Base-by-base conservation (phyloP, 495 filamentous ascomycete genomes). In the Aspergillus avenaceus region DNA sequence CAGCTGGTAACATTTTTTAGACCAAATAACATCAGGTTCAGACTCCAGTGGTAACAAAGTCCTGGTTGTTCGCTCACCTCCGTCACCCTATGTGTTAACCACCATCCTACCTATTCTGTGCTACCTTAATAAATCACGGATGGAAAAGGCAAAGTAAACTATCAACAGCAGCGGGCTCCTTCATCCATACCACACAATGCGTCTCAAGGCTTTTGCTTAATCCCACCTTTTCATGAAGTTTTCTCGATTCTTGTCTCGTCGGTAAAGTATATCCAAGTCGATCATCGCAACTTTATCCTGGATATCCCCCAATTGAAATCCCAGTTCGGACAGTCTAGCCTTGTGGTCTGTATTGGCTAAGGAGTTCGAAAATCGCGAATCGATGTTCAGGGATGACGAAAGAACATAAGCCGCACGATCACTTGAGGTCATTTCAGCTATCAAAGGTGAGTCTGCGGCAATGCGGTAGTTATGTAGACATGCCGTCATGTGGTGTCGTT, bases 391-490 rank as follows among this genome's bases (percentile, higher is more conserved):
- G 5, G 64, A 58, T 9, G 62, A 68, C 3, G 47, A 43, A 27
- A 76, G 60, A 43, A 70, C 62, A 13, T 59, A 61, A 2, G 53
- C 63, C 37, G 73, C 70, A 9, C 32, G 53, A 23, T 73, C 69
- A 9, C 52, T 65, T 1, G 65, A 49, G 2, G 50, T 46, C 18
- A 73, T 32, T 26, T 66, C 55, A 18, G 46, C 47, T 31, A 58
- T 41, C 13, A 75, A 46, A 22, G 71, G 69, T 22, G 61, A 60
- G 38, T 72, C 66, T 19, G 61, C 65, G 2, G 58, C 63, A 16
- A 58, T 50, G 19, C 58, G 52, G 23, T 71, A 53, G 49, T 53
- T 54, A 5, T 44, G 51, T 5, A 67, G 45, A 4, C 52, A 53
- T 21, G 68, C 64, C 8, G 60, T 49, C 53, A 70, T 55, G 18